phyloP scores from a whole-genome alignment of 2,329 filamentous ascomycete genomes.

The Fusarium subtropicale region DNA sequence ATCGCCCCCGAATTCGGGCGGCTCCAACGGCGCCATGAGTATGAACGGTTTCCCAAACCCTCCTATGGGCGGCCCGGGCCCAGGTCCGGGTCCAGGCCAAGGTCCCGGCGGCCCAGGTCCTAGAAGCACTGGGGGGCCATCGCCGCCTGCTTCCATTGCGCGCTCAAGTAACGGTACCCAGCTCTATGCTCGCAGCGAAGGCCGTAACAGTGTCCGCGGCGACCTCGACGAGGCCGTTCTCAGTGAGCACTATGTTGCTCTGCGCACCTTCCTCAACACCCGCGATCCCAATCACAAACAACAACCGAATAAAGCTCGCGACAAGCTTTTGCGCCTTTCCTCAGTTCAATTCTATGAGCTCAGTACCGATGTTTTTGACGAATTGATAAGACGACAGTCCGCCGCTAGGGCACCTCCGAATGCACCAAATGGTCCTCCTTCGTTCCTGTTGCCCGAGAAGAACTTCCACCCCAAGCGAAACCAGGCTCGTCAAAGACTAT shows the following conservation, averaged over 20 bases:
- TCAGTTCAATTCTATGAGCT: slow-evolving; percentile 96
- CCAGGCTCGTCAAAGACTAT: slow-evolving; percentile 94
- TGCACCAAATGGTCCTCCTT: slow-evolving; percentile 68
- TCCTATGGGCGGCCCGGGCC: slow-evolving; percentile 54
- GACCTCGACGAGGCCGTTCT: slow-evolving; percentile 75
- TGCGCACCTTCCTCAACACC: slow-evolving; percentile 81
- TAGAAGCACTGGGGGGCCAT: slow-evolving; percentile 73
- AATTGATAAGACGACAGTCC: slow-evolving; percentile 87
- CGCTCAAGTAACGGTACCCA: slow-evolving; percentile 84
- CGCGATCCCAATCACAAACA: slow-evolving; percentile 80
- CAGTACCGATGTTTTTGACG: slow-evolving; percentile 97
- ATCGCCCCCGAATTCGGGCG: slow-evolving; percentile 77
- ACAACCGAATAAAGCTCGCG: slow-evolving; percentile 87
- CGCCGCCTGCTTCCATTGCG: slow-evolving; percentile 88
- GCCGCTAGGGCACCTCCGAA: slow-evolving; percentile 66
- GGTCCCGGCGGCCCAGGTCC: slow-evolving; percentile 61
- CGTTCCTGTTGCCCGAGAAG: slow-evolving; percentile 84
- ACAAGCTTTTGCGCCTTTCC: slow-evolving; percentile 91
- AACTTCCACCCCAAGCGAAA: slow-evolving; percentile 97
- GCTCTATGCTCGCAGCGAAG: slow-evolving; percentile 72
- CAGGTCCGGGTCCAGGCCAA: slow-evolving; percentile 59
- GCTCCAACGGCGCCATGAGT: slow-evolving; percentile 65
- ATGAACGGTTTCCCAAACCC: slow-evolving; percentile 68
- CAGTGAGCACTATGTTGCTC: slow-evolving; percentile 81
- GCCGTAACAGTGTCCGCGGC: slow-evolving; percentile 64